Evolutionary conservation across 306 rosid genomes (phyloP), one percentile per base, ranked within the genome.

Genomic region (Prunus davidiana): DNA sequence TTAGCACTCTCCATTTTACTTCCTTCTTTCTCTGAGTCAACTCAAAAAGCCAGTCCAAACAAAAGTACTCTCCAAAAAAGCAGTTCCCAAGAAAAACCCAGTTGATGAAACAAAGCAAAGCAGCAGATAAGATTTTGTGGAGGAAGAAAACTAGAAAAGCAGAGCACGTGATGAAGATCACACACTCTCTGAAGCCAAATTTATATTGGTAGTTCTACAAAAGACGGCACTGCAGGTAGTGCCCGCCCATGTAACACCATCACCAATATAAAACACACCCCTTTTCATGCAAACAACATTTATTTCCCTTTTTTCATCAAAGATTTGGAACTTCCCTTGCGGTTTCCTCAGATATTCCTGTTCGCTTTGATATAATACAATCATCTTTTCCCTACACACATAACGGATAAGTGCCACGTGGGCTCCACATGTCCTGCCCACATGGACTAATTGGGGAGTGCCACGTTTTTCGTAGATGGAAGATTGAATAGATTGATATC

Each of bases 201-300:
- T 76, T 81, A 83, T 78, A 78, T 14, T 30, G 55, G 16, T 19
- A 20, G 25, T 54, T 27, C 8, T 14, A 49, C 13, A 32, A 69
- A 86, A 73, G 76, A 70, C 69, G 78, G 83, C 64, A 72, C 73
- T 41, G 50, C 67, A 63, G 5, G 16, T 32, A 22, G 71, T 52
- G 80, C 81, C 81, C 70, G 54, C 71, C 86, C 84, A 79, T 81
- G 86, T 72, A 80, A 83, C 81, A 78, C 71, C 79, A 63, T 75
- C 72, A 47, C 52, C 49, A 34, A 19, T 30, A 30, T 73, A 72
- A 45, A 11, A 60, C 18, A 34, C 63, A 12, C 47, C 43, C 19
- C 56, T 69, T 69, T 56, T 22, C 69, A 34, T 58, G 34, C 38
- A 52, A 34, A 63, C 72, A 51, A 22, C 22, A 63, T 67, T 65